These are phyloP conservation scores for Talaromyces proteolyticus DNA, from an alignment of 495 filamentous ascomycete species.

Conservation along the genomic window DNA sequence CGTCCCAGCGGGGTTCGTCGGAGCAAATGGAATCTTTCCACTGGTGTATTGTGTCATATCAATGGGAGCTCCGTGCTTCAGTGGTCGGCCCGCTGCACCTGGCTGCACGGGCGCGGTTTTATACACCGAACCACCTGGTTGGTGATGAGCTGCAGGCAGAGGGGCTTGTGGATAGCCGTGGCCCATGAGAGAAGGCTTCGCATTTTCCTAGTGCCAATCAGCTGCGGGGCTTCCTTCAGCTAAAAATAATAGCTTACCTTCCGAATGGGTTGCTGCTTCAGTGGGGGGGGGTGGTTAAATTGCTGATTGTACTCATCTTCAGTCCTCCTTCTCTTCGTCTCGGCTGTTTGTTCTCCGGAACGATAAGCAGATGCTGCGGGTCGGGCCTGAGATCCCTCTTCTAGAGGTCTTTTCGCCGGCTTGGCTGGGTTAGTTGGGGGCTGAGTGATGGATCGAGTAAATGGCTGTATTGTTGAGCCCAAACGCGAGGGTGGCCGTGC, in stretches of 20 bases:
- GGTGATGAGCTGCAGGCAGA: conserved; percentile 41
- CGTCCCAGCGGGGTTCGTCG: conserved; percentile 40
- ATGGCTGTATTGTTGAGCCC: conserved; percentile 43
- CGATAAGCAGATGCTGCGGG: conserved; percentile 34
- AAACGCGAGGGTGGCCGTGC: conserved; percentile 48
- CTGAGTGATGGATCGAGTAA: conserved; percentile 38
- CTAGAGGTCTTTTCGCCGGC: conserved; percentile 54
- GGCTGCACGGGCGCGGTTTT: conserved; percentile 20
- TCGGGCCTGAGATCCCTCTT: conserved; percentile 44
- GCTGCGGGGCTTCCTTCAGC: conserved; percentile 3
- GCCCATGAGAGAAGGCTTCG: conserved; percentile 56
- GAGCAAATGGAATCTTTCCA: conserved; percentile 82
- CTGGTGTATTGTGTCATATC: conserved; percentile 81
- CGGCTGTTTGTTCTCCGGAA: conserved; percentile 39
- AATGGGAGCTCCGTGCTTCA: conserved; percentile 58
- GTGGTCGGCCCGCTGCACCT: conserved; percentile 28
- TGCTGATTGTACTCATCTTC: conserved; percentile 48
- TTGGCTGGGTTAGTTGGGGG: conserved; percentile 59
- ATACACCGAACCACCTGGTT: conserved; percentile 29
- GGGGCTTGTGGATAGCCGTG: conserved; percentile 55
- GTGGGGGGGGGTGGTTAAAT: conserved; percentile 28
- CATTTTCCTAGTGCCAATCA: conserved; percentile 43
- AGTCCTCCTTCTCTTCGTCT: conserved; percentile 52
- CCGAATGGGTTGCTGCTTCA: conserved; percentile 65
- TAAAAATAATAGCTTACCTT: conserved; percentile 48